Evolutionary conservation across 2,329 filamentous ascomycete genomes (phyloP), one percentile per base, ranked within the genome.

Genomic region (Colletotrichum sp.): DNA sequence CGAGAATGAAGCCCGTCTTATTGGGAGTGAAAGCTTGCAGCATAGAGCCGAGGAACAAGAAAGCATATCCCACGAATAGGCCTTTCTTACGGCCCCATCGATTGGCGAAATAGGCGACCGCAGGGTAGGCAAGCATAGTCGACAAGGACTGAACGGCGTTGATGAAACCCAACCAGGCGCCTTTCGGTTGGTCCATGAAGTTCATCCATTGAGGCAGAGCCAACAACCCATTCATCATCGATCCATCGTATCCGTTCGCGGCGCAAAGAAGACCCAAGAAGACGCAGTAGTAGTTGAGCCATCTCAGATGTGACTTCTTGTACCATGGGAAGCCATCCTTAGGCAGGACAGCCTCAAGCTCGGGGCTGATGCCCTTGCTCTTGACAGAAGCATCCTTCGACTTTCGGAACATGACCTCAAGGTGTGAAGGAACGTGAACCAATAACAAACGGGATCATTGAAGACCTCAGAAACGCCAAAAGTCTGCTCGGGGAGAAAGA

Each of bases 161-260:
- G 65, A 73, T 67, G 44, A 74, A 70, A 6, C 74, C 65, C 5
- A 73, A 2, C 70, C 65, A 69, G 0, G 70, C 57, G 19, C 73
- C 64, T 8, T 30, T 64, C 9, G 69, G 73, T 4, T 68, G 30
- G 63, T 68, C 64, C 64, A 75, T 73, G 28, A 73, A 73, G 3
- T 61, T 48, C 28, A 68, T 61, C 74, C 74, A 76, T 30, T 73
- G 74, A 0, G 90, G 89, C n/a, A 92, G 80, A 70, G 92, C 91
- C 75, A 91, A 90, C 28, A 92, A 84, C 0, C 88, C 89, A 76
- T 91, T 91, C 82, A 91, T 83, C 84, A 91, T 88, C 5, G 87
- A 89, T 3, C 87, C 86, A 72, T 89, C 87, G 71, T 87, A 87
- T 30, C 86, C 84, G 39, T 76, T 76, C 7, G 74, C 70, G n/a